These are phyloP conservation scores for Solanum aculeatissimum DNA, from an alignment of 305 asterid genomes.

Conservation along the genomic window DNA sequence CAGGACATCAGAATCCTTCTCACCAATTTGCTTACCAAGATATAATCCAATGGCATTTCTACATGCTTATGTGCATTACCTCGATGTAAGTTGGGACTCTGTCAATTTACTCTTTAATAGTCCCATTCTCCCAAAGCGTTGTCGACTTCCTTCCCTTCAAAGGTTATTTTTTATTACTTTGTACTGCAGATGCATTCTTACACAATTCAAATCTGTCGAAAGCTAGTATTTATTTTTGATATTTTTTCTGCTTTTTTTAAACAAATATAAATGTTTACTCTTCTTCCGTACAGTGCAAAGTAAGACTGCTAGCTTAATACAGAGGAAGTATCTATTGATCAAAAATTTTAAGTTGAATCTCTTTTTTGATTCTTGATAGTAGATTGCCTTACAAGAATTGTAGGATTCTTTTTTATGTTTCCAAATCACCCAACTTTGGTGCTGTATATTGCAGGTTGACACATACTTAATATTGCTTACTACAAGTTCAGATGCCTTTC, in stretches of 20 bases:
- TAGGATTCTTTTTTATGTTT: not conserved
- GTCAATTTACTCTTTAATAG: not conserved
- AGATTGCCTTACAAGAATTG: not conserved
- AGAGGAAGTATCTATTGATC: not conserved
- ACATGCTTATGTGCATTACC: conserved; percentile 93
- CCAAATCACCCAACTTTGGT: not conserved
- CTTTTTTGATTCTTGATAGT: not conserved
- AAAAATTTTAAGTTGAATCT: not conserved
- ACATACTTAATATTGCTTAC: conserved; percentile 88
- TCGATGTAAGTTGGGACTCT: conserved; percentile 61
- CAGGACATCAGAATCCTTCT: conserved; percentile 98
- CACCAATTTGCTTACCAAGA: conserved; percentile 98
- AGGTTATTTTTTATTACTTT: not conserved
- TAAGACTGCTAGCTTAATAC: not conserved
- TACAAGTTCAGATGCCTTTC: conserved; percentile 78
- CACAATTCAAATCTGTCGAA: not conserved
- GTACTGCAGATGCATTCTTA: not conserved
- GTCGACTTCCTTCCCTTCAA: not conserved
- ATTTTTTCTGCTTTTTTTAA: not conserved
- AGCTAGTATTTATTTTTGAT: not conserved
- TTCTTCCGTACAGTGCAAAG: not conserved
- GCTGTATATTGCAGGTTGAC: conserved; percentile 50
- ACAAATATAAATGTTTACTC: not conserved
- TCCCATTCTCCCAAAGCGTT: not conserved
- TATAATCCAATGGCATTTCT: conserved; percentile 94